Base-by-base conservation (phyloP, 306 rosid species). In the Cajanus cajan region DNA sequence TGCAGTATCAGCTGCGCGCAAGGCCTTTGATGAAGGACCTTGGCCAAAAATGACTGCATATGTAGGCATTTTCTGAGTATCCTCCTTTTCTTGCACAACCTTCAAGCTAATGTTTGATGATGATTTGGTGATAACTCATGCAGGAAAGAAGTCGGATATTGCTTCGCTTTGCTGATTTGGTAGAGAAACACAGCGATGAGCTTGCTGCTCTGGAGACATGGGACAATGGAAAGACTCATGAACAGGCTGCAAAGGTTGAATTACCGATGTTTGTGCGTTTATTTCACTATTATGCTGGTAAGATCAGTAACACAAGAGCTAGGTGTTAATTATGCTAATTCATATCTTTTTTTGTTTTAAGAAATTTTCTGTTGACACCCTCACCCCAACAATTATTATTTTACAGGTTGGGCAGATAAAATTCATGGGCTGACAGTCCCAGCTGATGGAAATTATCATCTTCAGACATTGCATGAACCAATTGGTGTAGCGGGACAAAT, bases 401-500 rank as follows among this genome's bases (percentile, higher is more conserved):
- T 67, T 78, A 22, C 93, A 92, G 97, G 98, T 13, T 94, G 98
- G 98, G 89, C 97, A 4, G 98, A 94, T 84, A 94, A 94, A 88
- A 90, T 94, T 85, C 98, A 94, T 50, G 98, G 98, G 21, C 43
- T 94, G 68, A 94, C 98, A 2, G 93, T 92, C 19, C 98, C 97
- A 0, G 97, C 92, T 3, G 98, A 94, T 87, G 97, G 98, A 64
- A 16, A 87, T 24, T 76, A 94, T 80, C 98, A 94, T 84, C 81
- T 94, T 25, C 93, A 92, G 68, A 85, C 88, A 3, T 85, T 94
- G 91, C 98, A 92, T 15, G 98, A 94, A 73, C 98, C 98, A 74
- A 88, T 94, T 62, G 98, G 98, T 8, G 98, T 94, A 45, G 97
- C 92, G 13, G 98, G 98, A 36, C 98, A 94, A 82, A 94, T 94